A percentile compares a stretch with the other conserved stretches of the same genome.
Conservation (phyloP, 306 rosid species). For the Myrica gale region DNA sequence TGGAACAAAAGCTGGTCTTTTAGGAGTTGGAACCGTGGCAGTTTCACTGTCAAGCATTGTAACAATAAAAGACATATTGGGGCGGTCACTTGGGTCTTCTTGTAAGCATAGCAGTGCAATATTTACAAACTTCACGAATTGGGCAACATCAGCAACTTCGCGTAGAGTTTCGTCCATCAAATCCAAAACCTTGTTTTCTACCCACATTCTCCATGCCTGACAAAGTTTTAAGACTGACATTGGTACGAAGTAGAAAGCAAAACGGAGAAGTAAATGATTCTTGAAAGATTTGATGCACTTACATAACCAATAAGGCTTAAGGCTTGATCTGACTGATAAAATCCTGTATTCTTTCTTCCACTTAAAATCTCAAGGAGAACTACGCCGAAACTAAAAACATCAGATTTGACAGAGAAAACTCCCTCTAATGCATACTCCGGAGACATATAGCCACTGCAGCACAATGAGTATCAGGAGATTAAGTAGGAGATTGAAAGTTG, state of each 20-base stretch:
- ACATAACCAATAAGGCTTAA: conserved; percentile 56
- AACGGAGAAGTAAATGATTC: background rate
- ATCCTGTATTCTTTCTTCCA: conserved; percentile 50
- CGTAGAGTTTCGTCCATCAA: conserved; percentile 35
- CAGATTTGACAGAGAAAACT: conserved; percentile 48
- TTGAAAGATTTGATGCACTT: conserved; percentile 7
- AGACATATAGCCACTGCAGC: conserved; percentile 35
- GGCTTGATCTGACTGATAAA: conserved; percentile 33
- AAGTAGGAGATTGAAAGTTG: background rate
- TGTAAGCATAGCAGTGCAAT: conserved; percentile 49
- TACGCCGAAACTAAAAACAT: conserved; percentile 62
- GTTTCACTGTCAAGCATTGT: conserved; percentile 44
- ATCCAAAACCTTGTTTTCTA: conserved; percentile 38
- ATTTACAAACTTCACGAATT: conserved; percentile 38
- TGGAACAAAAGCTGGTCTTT: conserved; percentile 39
- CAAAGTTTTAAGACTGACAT: background rate
- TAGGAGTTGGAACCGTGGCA: conserved; percentile 34
- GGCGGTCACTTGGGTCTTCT: conserved; percentile 51
- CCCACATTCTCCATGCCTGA: conserved; percentile 57
- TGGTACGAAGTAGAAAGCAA: background rate
- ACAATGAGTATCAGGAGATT: background rate
- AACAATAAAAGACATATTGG: conserved; percentile 40
- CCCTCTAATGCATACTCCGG: conserved; percentile 54
- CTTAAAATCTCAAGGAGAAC: conserved; percentile 52
- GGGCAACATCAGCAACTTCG: conserved; percentile 28